phyloP scores from a whole-genome alignment of 805 yeast species.

The Metschnikowia anglica region DNA sequence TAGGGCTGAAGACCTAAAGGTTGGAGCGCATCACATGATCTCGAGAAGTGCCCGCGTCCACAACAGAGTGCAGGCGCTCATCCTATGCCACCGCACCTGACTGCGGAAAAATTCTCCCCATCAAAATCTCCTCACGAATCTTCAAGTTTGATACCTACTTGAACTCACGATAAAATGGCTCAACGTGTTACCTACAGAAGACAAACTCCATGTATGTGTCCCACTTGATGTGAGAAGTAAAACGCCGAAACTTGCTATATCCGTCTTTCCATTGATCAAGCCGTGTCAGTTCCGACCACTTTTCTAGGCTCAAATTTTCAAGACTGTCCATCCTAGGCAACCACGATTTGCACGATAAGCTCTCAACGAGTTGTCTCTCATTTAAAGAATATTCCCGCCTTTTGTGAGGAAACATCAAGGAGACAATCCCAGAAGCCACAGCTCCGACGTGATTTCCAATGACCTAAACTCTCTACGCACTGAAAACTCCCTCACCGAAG shows the following conservation, averaged over 20 bases:
- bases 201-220: conserved; percentile 38
- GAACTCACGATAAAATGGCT: conserved; percentile 61
- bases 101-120: conserved; percentile 18
- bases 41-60: background rate
- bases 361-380: too few species aligned
- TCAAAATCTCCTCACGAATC: conserved; percentile 2
- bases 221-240: background rate
- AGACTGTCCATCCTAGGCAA: background rate
- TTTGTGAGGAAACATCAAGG: too few species aligned
- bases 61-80: conserved; percentile 16
- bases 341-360: background rate
- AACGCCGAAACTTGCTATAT: too few species aligned
- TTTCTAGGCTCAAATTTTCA: too few species aligned
- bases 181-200: conserved; percentile 58
- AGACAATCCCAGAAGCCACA: too few species aligned
- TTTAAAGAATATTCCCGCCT: too few species aligned
- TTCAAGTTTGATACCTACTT: conserved; percentile 10
- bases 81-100: conserved; percentile 15
- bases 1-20: conserved; percentile 22
- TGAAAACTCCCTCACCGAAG: too few species aligned
- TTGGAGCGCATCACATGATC: conserved; percentile 12
- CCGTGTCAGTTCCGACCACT: too few species aligned
- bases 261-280: too few species aligned
- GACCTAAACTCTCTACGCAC: too few species aligned
- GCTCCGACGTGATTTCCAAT: too few species aligned